These are phyloP conservation scores for sorghum (Sorghum bicolor) DNA, from an alignment of 176 grass and related monocot species.

Conservation along the genomic window DNA sequence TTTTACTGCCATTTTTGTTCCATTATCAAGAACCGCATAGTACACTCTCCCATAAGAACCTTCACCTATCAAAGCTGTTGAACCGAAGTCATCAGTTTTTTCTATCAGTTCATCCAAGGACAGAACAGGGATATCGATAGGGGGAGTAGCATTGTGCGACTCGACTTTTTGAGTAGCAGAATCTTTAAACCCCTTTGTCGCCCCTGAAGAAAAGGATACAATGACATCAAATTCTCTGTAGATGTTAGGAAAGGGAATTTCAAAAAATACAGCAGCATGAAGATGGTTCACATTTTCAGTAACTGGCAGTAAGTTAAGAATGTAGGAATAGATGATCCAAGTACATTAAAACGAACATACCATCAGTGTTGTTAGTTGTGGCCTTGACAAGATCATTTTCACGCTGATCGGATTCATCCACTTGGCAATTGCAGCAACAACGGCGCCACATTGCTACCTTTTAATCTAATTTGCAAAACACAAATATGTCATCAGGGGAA, in stretches of 20 bases:
- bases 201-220: conserved; percentile 23
- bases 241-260: neutral
- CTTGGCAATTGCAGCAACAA: conserved; percentile 68
- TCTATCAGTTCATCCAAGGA: conserved; percentile 70
- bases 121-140: conserved; percentile 60
- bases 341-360: conserved; percentile 20
- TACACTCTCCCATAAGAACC: conserved; percentile 93
- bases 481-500: conserved; percentile 22
- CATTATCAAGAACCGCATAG: conserved; percentile 58
- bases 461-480: conserved; percentile 15
- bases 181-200: conserved; percentile 36
- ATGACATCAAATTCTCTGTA: neutral
- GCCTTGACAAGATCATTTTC: conserved; percentile 48
- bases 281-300: neutral
- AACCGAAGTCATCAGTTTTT: conserved; percentile 83
- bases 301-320: neutral
- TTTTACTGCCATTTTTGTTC: conserved; percentile 73
- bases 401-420: conserved; percentile 41
- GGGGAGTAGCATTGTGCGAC: conserved; percentile 36
- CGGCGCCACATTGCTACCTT: conserved; percentile 44
- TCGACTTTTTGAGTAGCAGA: conserved; percentile 48
- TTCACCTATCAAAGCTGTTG: conserved; percentile 73
- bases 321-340: neutral
- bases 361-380: conserved; percentile 36
- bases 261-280: neutral